Conservation (phyloP, 2,329 filamentous ascomycete genomes). For the Xylariaceae sp. region DNA sequence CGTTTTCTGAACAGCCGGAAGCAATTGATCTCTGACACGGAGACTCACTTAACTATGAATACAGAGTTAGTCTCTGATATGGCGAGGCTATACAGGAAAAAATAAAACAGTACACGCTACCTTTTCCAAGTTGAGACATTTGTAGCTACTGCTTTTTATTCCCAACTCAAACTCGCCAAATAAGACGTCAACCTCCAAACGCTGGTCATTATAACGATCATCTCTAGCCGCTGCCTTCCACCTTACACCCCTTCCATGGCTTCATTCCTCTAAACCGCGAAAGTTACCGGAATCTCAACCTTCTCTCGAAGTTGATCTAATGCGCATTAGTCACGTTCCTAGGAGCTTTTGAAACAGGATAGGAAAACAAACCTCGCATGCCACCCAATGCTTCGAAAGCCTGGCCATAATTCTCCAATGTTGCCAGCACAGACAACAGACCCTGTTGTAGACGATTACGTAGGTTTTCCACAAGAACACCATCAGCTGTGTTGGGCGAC, state of each 20-base stretch:
- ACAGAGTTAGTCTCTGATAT: neutral
- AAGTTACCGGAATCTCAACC: constrained; percentile 25
- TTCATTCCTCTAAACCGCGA: constrained; percentile 6
- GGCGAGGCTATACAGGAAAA: neutral
- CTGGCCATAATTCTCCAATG: constrained; percentile 40
- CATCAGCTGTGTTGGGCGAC: constrained; percentile 21
- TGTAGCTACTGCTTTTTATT: neutral
- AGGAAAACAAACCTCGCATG: constrained; percentile 37
- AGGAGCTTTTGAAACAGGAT: neutral
- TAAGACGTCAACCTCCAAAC: neutral
- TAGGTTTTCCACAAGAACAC: constrained; percentile 33
- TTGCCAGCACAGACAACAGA: constrained; percentile 37
- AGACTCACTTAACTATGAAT: neutral
- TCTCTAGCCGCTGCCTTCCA: neutral
- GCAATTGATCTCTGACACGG: neutral
- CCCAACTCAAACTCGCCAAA: neutral
- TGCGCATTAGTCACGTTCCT: constrained; percentile 10
- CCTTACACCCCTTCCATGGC: neutral
- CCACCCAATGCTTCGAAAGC: constrained; percentile 42
- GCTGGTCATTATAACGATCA: neutral
- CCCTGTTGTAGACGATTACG: constrained; percentile 39
- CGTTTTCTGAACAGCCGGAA: neutral
- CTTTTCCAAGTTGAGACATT: neutral
- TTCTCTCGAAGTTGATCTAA: constrained; percentile 32
- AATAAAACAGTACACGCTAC: neutral